Evolutionary conservation across 179 eudicot species (phyloP).

Genomic region (Spinacia oleracea): DNA sequence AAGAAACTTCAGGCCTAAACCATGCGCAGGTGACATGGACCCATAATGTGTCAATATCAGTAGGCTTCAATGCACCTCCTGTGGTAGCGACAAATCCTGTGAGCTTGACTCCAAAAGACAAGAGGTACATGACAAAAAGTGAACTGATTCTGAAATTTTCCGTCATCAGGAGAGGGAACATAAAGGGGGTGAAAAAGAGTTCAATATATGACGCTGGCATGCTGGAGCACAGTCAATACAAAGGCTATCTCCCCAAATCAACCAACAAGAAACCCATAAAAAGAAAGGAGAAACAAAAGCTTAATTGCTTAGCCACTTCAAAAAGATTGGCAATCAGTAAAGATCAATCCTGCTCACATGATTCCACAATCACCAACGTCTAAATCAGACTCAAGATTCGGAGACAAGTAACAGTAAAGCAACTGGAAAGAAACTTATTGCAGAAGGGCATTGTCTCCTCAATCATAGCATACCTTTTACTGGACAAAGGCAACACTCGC

Average conservation of each 20-base stretch:
- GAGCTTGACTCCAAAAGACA: conserved; percentile 10
- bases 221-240: not conserved
- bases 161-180: not conserved
- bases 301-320: not conserved
- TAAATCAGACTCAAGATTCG: conserved; percentile 1
- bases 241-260: not conserved
- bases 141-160: not conserved
- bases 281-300: not conserved
- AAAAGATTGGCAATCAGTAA: not conserved
- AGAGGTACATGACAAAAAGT: not conserved
- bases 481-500: conserved; percentile 96
- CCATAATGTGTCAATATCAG: conserved; percentile 89
- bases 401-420: not conserved
- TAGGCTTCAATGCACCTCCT: conserved; percentile 98
- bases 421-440: not conserved
- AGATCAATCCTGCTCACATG: not conserved
- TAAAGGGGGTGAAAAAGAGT: not conserved
- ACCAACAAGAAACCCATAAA: not conserved
- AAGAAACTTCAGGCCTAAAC: conserved; percentile 97
- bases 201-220: not conserved
- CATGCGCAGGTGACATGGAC: conserved; percentile 99
- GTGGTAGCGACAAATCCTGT: conserved; percentile 17
- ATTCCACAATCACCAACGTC: not conserved
- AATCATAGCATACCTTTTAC: conserved; percentile 68
- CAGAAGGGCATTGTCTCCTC: not conserved